Conservation (phyloP, 768 basidiomycete genomes). For the Boletus barrowsii region DNA sequence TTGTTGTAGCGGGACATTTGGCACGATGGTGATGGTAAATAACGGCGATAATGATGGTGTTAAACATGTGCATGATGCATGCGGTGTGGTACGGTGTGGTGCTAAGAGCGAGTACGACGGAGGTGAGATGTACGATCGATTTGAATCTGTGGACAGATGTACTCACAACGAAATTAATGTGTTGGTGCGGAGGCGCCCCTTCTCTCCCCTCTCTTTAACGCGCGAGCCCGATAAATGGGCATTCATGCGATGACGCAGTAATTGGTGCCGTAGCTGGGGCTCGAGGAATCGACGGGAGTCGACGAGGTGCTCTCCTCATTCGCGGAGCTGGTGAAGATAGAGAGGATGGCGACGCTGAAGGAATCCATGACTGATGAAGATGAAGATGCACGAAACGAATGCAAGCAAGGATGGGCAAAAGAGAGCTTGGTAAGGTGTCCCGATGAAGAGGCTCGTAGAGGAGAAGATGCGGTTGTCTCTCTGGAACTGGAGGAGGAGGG, state of each 20-base stretch:
- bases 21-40: constrained; percentile 3
- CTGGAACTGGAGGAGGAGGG: constrained; percentile 1
- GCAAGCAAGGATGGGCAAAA: neutral
- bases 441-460: neutral
- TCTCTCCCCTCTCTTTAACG: neutral
- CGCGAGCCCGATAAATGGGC: neutral
- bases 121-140: constrained; percentile 7
- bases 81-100: neutral
- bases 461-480: neutral
- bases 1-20: constrained; percentile 3
- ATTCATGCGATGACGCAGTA: constrained; percentile 24
- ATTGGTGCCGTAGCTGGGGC: neutral
- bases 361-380: constrained; percentile 20
- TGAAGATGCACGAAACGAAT: neutral
- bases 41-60: constrained; percentile 4
- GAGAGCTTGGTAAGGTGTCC: neutral
- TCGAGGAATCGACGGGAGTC: constrained; percentile 11
- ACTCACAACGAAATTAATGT: constrained; percentile 24
- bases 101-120: neutral
- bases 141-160: neutral
- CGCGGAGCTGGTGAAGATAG: constrained; percentile 11
- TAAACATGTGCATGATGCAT: constrained; percentile 1
- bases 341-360: constrained; percentile 12
- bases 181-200: neutral
- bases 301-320: constrained; percentile 7